Base-by-base conservation (phyloP, 306 rosid genomes). In the Oxytropis ochrocephala region DNA sequence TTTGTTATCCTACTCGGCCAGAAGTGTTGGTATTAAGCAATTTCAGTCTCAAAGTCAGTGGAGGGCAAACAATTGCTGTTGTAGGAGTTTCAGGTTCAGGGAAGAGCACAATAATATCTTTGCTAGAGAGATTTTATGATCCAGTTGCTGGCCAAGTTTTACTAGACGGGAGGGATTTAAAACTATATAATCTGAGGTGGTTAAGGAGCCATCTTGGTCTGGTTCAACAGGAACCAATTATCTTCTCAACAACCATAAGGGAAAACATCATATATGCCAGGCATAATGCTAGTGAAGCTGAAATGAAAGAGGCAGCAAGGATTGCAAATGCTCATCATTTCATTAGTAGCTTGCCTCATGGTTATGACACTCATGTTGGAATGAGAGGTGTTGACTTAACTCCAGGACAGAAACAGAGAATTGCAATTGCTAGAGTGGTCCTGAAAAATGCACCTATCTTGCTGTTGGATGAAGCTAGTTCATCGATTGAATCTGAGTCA, bases 21-120 rank as follows among this genome's bases (percentile, higher is more conserved):
- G 99, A 95, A 77, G 79, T 88, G 55, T 87, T 95, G 85, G 96
- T 95, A 62, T 76, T 95, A 36, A 95, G 99, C 85, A 95, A 95
- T 77, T 95, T 95, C 76, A 95, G 91, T 66, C 90, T 95, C 59
- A 95, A 91, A 79, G 91, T 91, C 70, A 95, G 81, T 41, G 97
- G 99, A 24, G 99, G 99, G 11, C 99, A 95, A 75, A 95, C 99
- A 46, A 80, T 95, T 70, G 99, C 97, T 11, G 96, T 91, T 69
- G 99, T 95, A 52, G 99, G 99, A 69, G 99, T 91, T 83, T 91
- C 99, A 41, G 99, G 99, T 47, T 95, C 99, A 3, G 99, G 99
- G 70, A 95, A 89, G 85, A 95, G 99, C 85, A 86, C 97, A 42
- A 91, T 95, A 79, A 95, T 95, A 85, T 91, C 97, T 47, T 80